Percentiles rank a stretch among this genome's conserved stretches.
Conservation (phyloP, 306 rosid species). For the Cicer cuneatum region DNA sequence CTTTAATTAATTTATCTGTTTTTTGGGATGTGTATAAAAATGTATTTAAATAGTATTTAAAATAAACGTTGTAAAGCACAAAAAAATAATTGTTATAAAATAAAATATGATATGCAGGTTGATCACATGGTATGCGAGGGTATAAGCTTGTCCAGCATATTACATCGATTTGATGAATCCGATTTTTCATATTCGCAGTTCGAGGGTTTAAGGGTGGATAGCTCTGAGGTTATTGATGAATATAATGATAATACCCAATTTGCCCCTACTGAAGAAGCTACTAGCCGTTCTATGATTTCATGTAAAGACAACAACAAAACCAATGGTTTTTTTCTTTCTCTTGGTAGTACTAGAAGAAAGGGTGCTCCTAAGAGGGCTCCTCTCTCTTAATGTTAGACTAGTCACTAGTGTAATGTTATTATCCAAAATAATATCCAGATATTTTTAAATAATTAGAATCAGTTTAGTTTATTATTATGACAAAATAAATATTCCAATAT, state of each 20-base stretch:
- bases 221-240: slow-evolving; percentile 65
- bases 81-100: not conserved
- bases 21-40: not conserved
- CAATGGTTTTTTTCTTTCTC: slow-evolving; percentile 60
- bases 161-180: slow-evolving; percentile 63
- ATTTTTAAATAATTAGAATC: slow-evolving; percentile 19
- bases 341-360: slow-evolving; percentile 79
- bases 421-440: not conserved
- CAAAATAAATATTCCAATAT: slow-evolving; percentile 28
- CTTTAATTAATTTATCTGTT: not conserved
- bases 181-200: slow-evolving; percentile 79
- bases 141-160: slow-evolving; percentile 59
- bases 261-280: slow-evolving; percentile 68
- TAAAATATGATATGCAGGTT: slow-evolving; percentile 58
- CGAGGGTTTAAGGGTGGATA: slow-evolving; percentile 75
- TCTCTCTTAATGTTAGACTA: slow-evolving; percentile 52
- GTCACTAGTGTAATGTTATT: not conserved
- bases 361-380: slow-evolving; percentile 97
- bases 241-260: slow-evolving; percentile 62
- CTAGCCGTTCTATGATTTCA: slow-evolving; percentile 60
- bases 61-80: not conserved
- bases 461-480: not conserved
- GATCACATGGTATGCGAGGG: slow-evolving; percentile 70
- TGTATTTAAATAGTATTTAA: not conserved
- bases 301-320: slow-evolving; percentile 40